phyloP scores from a whole-genome alignment of 768 basidiomycete species.

The Chalciporus chontae region DNA sequence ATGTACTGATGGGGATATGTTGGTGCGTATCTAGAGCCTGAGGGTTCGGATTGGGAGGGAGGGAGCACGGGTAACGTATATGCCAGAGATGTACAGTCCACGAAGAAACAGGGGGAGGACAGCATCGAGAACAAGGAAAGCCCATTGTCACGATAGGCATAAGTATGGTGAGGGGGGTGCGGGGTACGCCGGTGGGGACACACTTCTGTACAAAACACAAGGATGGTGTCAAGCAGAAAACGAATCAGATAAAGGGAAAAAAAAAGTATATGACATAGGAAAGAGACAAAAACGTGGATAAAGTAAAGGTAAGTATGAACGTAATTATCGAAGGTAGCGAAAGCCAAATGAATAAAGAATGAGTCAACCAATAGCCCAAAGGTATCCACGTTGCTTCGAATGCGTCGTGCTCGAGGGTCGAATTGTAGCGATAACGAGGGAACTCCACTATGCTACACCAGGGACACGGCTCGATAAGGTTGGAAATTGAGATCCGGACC shows the following conservation, averaged over 20 bases:
- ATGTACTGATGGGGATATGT: conserved; percentile 9
- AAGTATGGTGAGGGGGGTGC: conserved; percentile 24
- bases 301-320: conserved; percentile 23
- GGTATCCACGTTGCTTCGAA: conserved; percentile 21
- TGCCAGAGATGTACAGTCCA: conserved; percentile 24
- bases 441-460: conserved; percentile 6
- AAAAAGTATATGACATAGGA: conserved; percentile 25
- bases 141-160: conserved; percentile 26
- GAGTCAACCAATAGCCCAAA: conserved; percentile 65
- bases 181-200: conserved; percentile 23
- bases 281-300: conserved; percentile 28
- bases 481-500: conserved; percentile 7
- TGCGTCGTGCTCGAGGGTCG: conserved; percentile 3
- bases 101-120: conserved; percentile 10
- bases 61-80: conserved; percentile 22
- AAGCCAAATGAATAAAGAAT: conserved; percentile 48
- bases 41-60: conserved; percentile 7
- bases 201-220: conserved; percentile 19
- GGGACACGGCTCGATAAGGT: conserved; percentile 8
- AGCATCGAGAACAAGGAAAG: conserved; percentile 24
- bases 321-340: conserved; percentile 27
- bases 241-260: conserved; percentile 31
- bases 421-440: not conserved
- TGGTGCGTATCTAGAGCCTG: conserved; percentile 8
- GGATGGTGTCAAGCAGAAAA: conserved; percentile 32